Conservation (phyloP, 371 early-diverging fungal species). For the Apophysomyces ossiformis region DNA sequence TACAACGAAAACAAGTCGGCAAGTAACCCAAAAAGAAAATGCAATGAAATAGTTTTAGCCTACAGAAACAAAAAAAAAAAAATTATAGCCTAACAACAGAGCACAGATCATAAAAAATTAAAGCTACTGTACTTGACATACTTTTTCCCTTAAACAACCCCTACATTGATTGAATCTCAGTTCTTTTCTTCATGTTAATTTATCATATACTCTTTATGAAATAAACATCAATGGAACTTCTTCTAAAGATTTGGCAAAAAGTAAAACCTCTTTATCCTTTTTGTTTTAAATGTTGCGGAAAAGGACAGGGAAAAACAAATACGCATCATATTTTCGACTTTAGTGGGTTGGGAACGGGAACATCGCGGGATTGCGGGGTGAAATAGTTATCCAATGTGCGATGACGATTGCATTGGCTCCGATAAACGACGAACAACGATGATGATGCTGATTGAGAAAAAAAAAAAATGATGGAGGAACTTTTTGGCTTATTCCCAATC, state of each 20-base stretch:
- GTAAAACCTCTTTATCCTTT: neutral
- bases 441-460: neutral
- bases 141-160: neutral
- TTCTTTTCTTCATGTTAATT: neutral
- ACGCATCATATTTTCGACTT: neutral
- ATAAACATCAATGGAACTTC: neutral
- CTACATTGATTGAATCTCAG: neutral
- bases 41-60: constrained; percentile 10
- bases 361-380: constrained; percentile 12
- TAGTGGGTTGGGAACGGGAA: constrained; percentile 9
- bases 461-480: neutral
- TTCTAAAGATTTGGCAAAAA: neutral
- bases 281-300: neutral
- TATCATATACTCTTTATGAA: neutral
- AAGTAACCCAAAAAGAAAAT: neutral
- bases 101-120: constrained; percentile 9
- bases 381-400: constrained; percentile 11
- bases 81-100: neutral
- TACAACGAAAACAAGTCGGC: neutral
- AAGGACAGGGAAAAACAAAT: constrained; percentile 3
- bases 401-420: constrained; percentile 1
- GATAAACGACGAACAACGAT: neutral
- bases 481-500: constrained; percentile 1
- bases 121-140: neutral
- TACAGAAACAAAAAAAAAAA: neutral